Conservation (phyloP, 2,329 filamentous ascomycete species). For the Neofusicoccum cordaticola region DNA sequence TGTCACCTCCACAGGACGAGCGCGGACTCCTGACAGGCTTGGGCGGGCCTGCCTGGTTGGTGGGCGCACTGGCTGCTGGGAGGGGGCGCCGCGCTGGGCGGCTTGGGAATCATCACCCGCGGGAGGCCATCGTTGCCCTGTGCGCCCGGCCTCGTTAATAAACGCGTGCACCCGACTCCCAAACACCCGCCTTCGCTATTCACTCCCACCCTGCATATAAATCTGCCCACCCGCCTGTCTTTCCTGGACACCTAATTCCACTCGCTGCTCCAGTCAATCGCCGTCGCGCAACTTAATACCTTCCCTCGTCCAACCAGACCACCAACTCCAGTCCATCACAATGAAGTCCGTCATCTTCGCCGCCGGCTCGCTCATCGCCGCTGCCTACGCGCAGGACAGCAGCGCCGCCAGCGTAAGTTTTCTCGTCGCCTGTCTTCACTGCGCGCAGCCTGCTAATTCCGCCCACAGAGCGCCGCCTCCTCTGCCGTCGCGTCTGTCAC, state of each 20-base stretch:
- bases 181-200: constrained; percentile 13
- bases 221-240: neutral
- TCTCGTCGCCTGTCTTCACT: neutral
- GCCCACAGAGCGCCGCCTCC: neutral
- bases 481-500: neutral
- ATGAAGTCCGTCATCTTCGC: constrained; percentile 17
- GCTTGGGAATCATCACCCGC: neutral
- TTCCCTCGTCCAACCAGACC: neutral
- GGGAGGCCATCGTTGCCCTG: neutral
- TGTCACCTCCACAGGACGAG: neutral
- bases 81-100: neutral
- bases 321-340: neutral
- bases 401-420: neutral
- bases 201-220: constrained; percentile 1
- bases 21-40: neutral
- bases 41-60: neutral
- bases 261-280: neutral
- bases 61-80: neutral
- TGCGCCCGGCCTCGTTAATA: constrained; percentile 8
- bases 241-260: constrained; percentile 1
- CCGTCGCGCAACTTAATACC: neutral
- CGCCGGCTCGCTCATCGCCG: constrained; percentile 14
- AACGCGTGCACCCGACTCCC: neutral
- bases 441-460: neutral
- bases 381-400: constrained; percentile 16